Conservation (phyloP, 202 grass and related monocot species). For the Panicum virgatum region DNA sequence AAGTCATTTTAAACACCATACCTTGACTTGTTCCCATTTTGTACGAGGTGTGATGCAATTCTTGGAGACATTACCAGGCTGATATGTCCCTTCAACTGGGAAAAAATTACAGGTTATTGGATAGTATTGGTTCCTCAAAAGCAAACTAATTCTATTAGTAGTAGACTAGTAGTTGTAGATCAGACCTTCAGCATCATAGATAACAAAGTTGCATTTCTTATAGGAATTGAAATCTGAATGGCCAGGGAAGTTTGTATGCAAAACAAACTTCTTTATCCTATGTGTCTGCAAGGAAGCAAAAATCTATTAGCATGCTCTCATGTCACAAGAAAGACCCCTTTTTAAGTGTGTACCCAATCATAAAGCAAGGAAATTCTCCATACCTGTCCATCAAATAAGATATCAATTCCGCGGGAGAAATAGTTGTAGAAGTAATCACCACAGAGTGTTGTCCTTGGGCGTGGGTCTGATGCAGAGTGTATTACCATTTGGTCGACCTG, state of each 20-base stretch:
- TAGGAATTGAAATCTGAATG: constrained; percentile 97
- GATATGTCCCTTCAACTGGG: constrained; percentile 61
- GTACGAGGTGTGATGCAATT: constrained; percentile 78
- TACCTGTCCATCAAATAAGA: constrained; percentile 99
- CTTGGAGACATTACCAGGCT: constrained; percentile 59
- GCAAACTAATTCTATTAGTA: constrained; percentile 4
- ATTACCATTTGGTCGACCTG: constrained; percentile 99
- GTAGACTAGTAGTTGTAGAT: not conserved
- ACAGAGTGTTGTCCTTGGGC: constrained; percentile 76
- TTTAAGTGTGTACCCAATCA: not conserved
- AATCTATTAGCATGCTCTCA: constrained; percentile 12
- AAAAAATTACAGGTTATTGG: constrained; percentile 11
- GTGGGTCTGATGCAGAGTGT: constrained; percentile 90
- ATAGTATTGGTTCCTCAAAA: constrained; percentile 19
- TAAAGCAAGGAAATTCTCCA: constrained; percentile 9
- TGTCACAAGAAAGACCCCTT: constrained; percentile 6
- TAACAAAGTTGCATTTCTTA: constrained; percentile 98
- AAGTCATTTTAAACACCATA: constrained; percentile 37
- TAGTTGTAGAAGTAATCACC: constrained; percentile 98
- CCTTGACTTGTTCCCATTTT: constrained; percentile 98
- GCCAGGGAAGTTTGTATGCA: constrained; percentile 93
- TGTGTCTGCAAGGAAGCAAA: constrained; percentile 66
- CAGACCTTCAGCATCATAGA: constrained; percentile 78
- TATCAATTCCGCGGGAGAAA: constrained; percentile 89
- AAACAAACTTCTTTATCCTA: constrained; percentile 98